These are phyloP conservation scores for Dactylellina haptotyla DNA, from an alignment of 2,329 filamentous ascomycete species.

Conservation along the genomic window DNA sequence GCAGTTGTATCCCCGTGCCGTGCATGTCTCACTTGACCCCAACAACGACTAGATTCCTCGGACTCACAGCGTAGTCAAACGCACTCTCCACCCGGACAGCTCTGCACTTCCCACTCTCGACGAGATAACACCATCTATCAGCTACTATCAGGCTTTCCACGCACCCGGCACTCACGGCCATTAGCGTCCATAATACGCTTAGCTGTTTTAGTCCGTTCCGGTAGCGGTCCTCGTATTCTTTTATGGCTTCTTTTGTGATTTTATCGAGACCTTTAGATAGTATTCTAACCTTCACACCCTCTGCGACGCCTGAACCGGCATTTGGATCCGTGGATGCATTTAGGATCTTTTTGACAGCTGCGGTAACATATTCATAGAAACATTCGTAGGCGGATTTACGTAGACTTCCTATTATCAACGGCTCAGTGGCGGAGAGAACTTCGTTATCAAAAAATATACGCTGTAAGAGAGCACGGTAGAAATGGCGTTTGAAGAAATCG, in stretches of 20 bases:
- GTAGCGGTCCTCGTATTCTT: conserved; percentile 74
- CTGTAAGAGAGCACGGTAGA: conserved; percentile 89
- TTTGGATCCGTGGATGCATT: conserved; percentile 63
- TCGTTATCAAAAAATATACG: conserved; percentile 83
- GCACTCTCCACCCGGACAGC: conserved; percentile 42
- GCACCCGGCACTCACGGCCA: conserved; percentile 92
- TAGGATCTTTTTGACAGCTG: conserved; percentile 78
- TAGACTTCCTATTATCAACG: conserved; percentile 86
- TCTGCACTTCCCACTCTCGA: conserved; percentile 74
- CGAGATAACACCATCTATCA: conserved; percentile 87
- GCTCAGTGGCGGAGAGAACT: conserved; percentile 70
- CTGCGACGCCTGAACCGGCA: conserved; percentile 70
- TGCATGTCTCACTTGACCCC: conserved; percentile 27
- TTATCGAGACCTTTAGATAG: conserved; percentile 63
- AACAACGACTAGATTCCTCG: conserved; percentile 51
- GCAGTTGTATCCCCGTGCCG: neutral
- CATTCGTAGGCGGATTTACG: conserved; percentile 80
- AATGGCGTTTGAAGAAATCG: conserved; percentile 89
- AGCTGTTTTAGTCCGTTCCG: conserved; percentile 78
- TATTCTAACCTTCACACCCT: conserved; percentile 63
- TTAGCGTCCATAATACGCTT: conserved; percentile 88
- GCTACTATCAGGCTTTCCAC: conserved; percentile 90
- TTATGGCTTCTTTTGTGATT: conserved; percentile 80
- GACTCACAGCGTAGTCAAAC: conserved; percentile 45
- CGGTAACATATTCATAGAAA: conserved; percentile 80